Evolutionary conservation across 2,329 filamentous ascomycete genomes (phyloP).

Genomic region (Talaromyces marneffei): DNA sequence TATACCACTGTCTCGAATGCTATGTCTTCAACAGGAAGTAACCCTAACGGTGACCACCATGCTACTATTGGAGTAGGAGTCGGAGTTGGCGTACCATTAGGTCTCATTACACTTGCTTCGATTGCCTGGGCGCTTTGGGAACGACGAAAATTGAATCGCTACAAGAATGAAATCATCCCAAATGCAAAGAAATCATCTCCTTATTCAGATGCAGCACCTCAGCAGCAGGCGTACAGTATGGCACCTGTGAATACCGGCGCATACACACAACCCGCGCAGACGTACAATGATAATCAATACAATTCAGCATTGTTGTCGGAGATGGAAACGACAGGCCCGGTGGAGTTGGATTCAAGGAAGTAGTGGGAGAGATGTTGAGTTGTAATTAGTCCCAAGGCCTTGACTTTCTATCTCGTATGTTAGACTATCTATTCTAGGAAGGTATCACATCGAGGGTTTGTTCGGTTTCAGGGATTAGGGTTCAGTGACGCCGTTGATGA

Average conservation of each 20-base stretch:
- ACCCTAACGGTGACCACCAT: slow-evolving; percentile 13
- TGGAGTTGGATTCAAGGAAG: slow-evolving; percentile 6
- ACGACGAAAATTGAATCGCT: slow-evolving; percentile 16
- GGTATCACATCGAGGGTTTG: neutral
- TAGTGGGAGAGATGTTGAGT: neutral
- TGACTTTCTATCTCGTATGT: neutral
- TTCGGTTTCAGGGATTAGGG: neutral
- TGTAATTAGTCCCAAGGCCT: neutral
- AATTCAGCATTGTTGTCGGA: neutral
- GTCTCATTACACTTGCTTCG: slow-evolving; percentile 25
- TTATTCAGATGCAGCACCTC: neutral
- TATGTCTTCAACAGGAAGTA: neutral
- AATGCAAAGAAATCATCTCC: neutral
- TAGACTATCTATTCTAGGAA: neutral
- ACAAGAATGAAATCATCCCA: neutral
- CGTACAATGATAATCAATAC: neutral
- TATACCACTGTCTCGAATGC: slow-evolving; percentile 4
- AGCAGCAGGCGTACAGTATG: neutral
- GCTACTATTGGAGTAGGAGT: slow-evolving; percentile 20
- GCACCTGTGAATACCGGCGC: neutral
- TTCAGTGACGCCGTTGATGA: neutral
- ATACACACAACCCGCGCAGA: neutral
- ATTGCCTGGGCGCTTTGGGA: slow-evolving; percentile 27
- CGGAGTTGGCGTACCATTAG: slow-evolving; percentile 25
- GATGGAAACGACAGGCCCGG: slow-evolving; percentile 2